Evolutionary conservation across 371 early-diverging fungal genomes (phyloP).

Genomic region (Zopfochytrium polystomum): DNA sequence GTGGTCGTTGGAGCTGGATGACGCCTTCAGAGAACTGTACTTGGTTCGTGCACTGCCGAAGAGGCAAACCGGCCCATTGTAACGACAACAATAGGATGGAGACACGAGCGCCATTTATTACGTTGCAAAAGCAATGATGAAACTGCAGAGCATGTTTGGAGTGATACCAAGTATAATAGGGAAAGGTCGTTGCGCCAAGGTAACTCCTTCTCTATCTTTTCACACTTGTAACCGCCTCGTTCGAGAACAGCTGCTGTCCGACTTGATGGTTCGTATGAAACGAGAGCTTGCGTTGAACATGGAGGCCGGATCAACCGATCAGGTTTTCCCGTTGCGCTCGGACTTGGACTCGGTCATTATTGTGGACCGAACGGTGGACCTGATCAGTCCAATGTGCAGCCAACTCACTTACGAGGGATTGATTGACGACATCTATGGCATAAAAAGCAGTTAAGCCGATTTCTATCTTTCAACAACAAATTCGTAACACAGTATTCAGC

Average conservation of each 20-base stretch:
- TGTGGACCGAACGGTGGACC: constrained; percentile 84
- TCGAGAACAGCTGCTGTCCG: neutral
- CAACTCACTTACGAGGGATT: constrained; percentile 93
- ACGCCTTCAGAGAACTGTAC: constrained; percentile 77
- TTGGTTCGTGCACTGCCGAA: constrained; percentile 49
- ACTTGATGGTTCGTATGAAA: neutral
- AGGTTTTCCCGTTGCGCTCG: constrained; percentile 40
- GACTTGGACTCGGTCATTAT: constrained; percentile 85
- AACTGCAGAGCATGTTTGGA: constrained; percentile 81
- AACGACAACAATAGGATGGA: constrained; percentile 58
- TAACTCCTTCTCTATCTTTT: constrained; percentile 27
- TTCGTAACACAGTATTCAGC: constrained; percentile 25
- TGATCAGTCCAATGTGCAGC: constrained; percentile 87
- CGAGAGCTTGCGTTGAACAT: constrained; percentile 18
- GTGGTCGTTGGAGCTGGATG: constrained; percentile 81
- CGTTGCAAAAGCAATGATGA: constrained; percentile 79
- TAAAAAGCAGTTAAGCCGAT: constrained; percentile 34
- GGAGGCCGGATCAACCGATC: neutral
- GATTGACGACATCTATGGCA: constrained; percentile 64
- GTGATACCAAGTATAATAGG: constrained; percentile 84
- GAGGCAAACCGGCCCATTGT: neutral
- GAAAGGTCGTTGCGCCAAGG: constrained; percentile 81
- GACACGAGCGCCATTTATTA: constrained; percentile 77
- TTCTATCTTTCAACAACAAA: neutral
- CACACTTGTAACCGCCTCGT: neutral